phyloP scores from a whole-genome alignment of 2,329 filamentous ascomycete species.

The Cercospora sp. region DNA sequence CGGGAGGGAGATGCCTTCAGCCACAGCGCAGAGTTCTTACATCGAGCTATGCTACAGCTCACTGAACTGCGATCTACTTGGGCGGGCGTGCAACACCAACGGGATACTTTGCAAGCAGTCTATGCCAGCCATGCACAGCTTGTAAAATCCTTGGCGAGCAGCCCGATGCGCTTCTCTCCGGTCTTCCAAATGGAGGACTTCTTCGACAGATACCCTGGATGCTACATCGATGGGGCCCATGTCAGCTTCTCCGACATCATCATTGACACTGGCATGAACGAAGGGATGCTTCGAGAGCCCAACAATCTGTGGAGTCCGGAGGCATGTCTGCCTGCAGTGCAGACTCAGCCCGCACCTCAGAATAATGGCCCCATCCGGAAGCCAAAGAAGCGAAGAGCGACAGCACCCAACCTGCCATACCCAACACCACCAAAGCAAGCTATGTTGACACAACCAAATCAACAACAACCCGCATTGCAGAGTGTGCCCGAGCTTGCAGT shows the following conservation, averaged over 20 bases:
- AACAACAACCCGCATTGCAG: slow-evolving; percentile 17
- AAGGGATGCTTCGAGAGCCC: slow-evolving; percentile 4
- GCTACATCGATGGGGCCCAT: slow-evolving; percentile 72
- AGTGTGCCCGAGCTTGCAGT: slow-evolving; percentile 12
- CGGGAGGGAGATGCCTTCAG: slow-evolving; percentile 64
- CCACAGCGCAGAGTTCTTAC: slow-evolving; percentile 67
- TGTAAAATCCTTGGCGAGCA: slow-evolving; percentile 69
- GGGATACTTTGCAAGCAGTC: slow-evolving; percentile 73
- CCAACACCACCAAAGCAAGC: slow-evolving; percentile 26
- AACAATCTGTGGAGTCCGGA: not conserved
- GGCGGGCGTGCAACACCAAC: slow-evolving; percentile 77
- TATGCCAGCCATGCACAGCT: slow-evolving; percentile 77
- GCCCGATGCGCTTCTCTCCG: slow-evolving; percentile 70
- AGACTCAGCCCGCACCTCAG: slow-evolving; percentile 11
- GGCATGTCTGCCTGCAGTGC: slow-evolving; percentile 13
- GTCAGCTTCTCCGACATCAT: slow-evolving; percentile 68
- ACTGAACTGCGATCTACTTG: slow-evolving; percentile 72
- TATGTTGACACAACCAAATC: not conserved
- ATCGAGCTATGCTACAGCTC: slow-evolving; percentile 76
- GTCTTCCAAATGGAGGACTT: slow-evolving; percentile 86
- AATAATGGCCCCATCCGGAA: slow-evolving; percentile 16
- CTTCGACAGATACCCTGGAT: slow-evolving; percentile 76
- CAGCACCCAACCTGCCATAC: slow-evolving; percentile 28
- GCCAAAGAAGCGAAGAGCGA: slow-evolving; percentile 29
- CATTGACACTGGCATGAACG: slow-evolving; percentile 14